Conservation (phyloP, 768 basidiomycete genomes). For the Gloeophyllum trabeum region DNA sequence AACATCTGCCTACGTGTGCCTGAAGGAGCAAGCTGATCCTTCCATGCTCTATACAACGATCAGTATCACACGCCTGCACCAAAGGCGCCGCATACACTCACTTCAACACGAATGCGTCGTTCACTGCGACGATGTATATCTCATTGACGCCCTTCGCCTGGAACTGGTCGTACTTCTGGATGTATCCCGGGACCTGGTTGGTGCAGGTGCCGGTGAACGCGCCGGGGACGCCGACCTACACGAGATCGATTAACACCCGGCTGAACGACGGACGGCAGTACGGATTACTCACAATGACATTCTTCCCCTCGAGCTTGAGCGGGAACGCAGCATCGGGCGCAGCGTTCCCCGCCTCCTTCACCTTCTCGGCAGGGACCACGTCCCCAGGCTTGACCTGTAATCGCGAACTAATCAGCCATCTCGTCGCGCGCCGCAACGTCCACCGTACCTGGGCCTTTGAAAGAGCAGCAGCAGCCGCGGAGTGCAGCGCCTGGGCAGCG, state of each 20-base stretch:
- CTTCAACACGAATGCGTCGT: constrained; percentile 52
- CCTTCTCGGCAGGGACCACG: constrained; percentile 32
- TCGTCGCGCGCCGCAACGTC: too few species aligned
- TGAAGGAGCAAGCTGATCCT: constrained; percentile 41
- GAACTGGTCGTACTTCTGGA: constrained; percentile 47
- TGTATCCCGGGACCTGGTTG: constrained; percentile 45
- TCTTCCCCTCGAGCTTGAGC: constrained; percentile 45
- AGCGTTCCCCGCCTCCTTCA: constrained; percentile 44
- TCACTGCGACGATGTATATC: constrained; percentile 56
- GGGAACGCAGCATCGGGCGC: constrained; percentile 24
- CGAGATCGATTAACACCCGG: too few species aligned
- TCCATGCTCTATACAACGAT: constrained; percentile 43
- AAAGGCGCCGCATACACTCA: constrained; percentile 1
- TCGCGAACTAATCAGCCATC: too few species aligned
- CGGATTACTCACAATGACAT: constrained; percentile 40
- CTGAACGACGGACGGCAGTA: too few species aligned
- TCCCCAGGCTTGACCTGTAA: constrained; percentile 35
- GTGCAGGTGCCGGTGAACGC: constrained; percentile 70
- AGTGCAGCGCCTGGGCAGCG: constrained; percentile 43
- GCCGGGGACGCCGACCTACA: constrained; percentile 63
- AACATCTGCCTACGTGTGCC: constrained; percentile 28
- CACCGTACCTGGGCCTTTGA: constrained; percentile 32
- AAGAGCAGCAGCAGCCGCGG: constrained; percentile 38
- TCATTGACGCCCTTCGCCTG: constrained; percentile 53
- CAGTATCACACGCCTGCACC: constrained; percentile 1